These are phyloP conservation scores for Trichoderma orchidacearum DNA, from an alignment of 495 filamentous ascomycete species.

Conservation along the genomic window DNA sequence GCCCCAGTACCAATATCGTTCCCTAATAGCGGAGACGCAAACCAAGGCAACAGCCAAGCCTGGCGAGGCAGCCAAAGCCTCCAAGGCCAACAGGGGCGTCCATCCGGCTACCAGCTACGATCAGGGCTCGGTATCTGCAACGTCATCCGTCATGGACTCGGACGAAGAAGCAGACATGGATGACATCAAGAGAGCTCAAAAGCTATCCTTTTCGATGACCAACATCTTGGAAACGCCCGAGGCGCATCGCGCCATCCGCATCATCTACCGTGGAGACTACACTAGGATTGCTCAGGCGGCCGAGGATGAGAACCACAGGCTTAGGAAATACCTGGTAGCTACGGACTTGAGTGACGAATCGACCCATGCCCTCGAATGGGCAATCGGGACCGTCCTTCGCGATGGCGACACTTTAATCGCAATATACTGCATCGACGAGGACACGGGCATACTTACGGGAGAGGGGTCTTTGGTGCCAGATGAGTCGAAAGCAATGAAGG, in stretches of 20 bases:
- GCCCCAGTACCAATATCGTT: conserved; percentile 25
- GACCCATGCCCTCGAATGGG: conserved; percentile 90
- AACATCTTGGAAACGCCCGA: conserved; percentile 62
- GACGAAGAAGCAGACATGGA: conserved; percentile 74
- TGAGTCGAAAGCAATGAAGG: conserved; percentile 52
- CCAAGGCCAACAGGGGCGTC: conserved; percentile 45
- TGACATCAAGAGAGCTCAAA: conserved; percentile 77
- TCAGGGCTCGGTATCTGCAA: conserved; percentile 43
- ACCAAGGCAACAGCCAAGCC: conserved; percentile 50
- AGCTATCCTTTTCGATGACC: conserved; percentile 65
- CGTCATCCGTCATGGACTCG: conserved; percentile 67
- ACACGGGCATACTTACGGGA: conserved; percentile 40
- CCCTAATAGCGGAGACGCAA: conserved; percentile 47
- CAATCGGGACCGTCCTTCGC: conserved; percentile 85
- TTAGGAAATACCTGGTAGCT: conserved; percentile 81
- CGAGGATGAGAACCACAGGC: conserved; percentile 59
- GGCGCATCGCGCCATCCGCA: conserved; percentile 66
- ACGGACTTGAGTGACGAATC: conserved; percentile 90
- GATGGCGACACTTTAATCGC: conserved; percentile 90
- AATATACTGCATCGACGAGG: conserved; percentile 84
- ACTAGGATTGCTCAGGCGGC: conserved; percentile 54
- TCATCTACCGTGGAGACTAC: conserved; percentile 82
- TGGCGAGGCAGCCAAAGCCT: conserved; percentile 35
- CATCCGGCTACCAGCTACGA: conserved; percentile 79
- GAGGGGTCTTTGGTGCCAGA: conserved; percentile 21